Evolutionary conservation across 306 rosid genomes (phyloP), one percentile per base, ranked within the genome.

Genomic region (Vicia sativa): DNA sequence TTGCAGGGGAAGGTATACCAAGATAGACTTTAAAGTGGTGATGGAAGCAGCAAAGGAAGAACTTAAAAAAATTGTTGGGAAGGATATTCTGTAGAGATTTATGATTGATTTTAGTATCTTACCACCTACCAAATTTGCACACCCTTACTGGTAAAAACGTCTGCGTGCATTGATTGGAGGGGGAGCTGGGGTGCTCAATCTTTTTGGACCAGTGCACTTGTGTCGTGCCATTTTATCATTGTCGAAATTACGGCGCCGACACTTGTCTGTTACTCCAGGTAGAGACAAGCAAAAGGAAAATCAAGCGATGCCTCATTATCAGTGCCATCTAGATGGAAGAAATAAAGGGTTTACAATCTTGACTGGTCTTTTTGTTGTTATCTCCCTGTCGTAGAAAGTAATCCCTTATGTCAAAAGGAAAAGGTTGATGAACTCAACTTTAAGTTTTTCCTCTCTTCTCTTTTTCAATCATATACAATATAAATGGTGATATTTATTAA

Each of bases 1-100:
- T 60, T 74, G 48, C 90, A 93, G 98, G 98, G 98, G 96, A 76
- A 85, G 98, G 85, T 93, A 90, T 77, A 83, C 69, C n/a, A 52
- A 78, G 39, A 28, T 79, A 18, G 86, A 86, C 69, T 93, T 90
- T 75, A 84, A 74, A 39, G 83, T 61, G 62, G 79, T 88, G 70
- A 90, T 85, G 90, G 97, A 93, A 77, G 95, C 91, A 55, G 97
- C 98, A 23, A 85, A 75, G 85, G 85, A 57, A 43, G 96, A 90
- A 73, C 88, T 90, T 37, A 71, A 80, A 69, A 88, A 82, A 35
- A 43, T 57, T 65, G 83, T 83, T 31, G 80, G 88, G 54, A 88
- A 88, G 73, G 88, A 82, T 61, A 56, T 53, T 5, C 75, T 70
- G 34, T 83, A 87, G 77, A 54, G 42, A 46, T 61, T 53, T 26